phyloP scores from a whole-genome alignment of 225 moss, liverwort and hornwort genomes.

The Thuidium tamariscinum region DNA sequence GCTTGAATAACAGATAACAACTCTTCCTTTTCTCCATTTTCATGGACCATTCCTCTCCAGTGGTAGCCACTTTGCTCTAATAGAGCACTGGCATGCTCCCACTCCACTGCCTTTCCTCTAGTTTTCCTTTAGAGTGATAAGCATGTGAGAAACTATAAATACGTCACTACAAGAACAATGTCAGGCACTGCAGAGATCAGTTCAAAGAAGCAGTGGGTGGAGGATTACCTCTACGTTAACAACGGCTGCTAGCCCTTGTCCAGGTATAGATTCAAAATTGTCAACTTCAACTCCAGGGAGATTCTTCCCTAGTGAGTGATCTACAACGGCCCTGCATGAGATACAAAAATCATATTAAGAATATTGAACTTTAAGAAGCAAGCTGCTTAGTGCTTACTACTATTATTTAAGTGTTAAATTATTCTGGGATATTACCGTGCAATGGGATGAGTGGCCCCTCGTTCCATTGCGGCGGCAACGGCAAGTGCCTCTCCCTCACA shows the following conservation, averaged over 20 bases:
- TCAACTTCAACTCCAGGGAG: conserved; percentile 71
- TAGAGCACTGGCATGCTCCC: background rate
- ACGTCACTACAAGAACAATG: background rate
- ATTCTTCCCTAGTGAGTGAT: conserved; percentile 65
- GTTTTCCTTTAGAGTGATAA: background rate
- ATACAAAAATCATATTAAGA: background rate
- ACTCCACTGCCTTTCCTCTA: background rate
- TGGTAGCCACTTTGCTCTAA: background rate
- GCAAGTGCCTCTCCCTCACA: conserved; percentile 96
- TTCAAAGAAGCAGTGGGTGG: background rate
- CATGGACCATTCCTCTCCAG: background rate
- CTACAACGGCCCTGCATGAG: conserved; percentile 76
- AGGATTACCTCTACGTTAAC: conserved; percentile 62
- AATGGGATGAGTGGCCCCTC: conserved; percentile 96
- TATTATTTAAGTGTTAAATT: background rate
- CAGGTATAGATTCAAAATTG: conserved; percentile 80
- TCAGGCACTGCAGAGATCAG: background rate
- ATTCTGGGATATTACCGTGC: conserved; percentile 41
- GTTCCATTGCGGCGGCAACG: conserved; percentile 97
- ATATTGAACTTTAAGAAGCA: background rate
- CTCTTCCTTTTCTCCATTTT: background rate
- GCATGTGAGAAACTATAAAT: background rate
- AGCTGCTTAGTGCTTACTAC: background rate
- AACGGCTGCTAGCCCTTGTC: conserved; percentile 78
- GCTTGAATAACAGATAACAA: background rate